Evolutionary conservation across 192 early-diverging fungal species (phyloP), one percentile per base, ranked within the genome.

Genomic region (Phycomyces nitens): DNA sequence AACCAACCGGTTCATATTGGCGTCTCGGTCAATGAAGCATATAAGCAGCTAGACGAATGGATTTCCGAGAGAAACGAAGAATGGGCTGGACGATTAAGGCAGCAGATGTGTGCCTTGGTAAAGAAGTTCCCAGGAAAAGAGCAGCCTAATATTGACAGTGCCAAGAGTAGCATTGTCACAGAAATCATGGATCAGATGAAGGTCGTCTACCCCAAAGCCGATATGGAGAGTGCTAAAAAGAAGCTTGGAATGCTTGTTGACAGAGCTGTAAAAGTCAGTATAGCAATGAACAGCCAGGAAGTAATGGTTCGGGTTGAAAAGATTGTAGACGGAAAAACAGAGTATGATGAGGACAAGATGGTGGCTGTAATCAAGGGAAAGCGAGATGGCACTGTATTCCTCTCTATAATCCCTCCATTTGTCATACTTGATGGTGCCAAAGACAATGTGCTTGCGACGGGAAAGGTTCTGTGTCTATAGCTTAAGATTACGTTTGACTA

Each of bases 211-310:
- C 63, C 53, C 23, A 50, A 39, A 11, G 40, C n/a, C 8, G 73
- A 74, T 60, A 41, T 21, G n/a, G 26, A 56, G 23, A 34, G 7
- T 7, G 7, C 29, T 7, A 22, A 18, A 49, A 47, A 53, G 47
- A 59, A 78, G 65, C 70, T 78, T 23, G 41, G 62, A 53, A 66
- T 68, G 42, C 41, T 78, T 60, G 73, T 78, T 23, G 72, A 66
- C 18, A 68, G 71, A 20, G 69, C 77, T 1, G 64, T 71, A n/a
- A 70, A 72, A 24, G 47, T 78, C 18, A 78, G 67, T 56, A 44
- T 78, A 44, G 69, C 77, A 12, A 78, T 78, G 77, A 53, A 71
- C 38, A 70, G 77, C 42, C 77, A 78, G 67, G 66, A 69, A 20
- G 57, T 58, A 21, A 14, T 27, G 27, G 29, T 65, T 18, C 20